Evolutionary conservation across 129 eudicot genomes (phyloP), one percentile per base, ranked within the genome.

Genomic region (Artemisia argyi): DNA sequence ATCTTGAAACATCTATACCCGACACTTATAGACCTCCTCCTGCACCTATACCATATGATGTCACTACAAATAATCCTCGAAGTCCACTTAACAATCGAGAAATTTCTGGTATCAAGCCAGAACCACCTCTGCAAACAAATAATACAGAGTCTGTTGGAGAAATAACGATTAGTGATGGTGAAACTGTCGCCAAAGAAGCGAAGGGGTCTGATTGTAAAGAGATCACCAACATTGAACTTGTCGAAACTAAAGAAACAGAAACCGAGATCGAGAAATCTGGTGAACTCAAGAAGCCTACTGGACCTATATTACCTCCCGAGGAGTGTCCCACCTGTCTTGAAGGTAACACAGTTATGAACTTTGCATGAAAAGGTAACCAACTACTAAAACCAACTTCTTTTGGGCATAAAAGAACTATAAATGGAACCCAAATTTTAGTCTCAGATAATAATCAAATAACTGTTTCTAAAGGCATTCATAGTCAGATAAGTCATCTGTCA

Each of bases 291-390:
- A 94, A 88, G 80, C 79, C 93, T 35, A 81, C 15, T 47, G 86
- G 88, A 73, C 83, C 85, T 46, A 50, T 79, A 30, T 74, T 80
- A 46, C 78, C 80, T 17, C 82, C 85, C 4, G 92, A 87, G 55
- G 99, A 89, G 76, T 94, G 99, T 73, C 99, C 99, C 54, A 94
- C 82, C 42, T 94, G 99, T 71, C 96, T 94, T 62, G 99, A 94
- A 90, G 99, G 99, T 94, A 75, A 80, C 18, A 19, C 46, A 39
- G 46, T 39, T 39, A 39, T 39, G 1, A 39, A 39, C 46, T 39
- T 39, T 39, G 46, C 46, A 39, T 35, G 9, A 35, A 16, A n/a
- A n/a, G 48, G 19, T 61, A 24, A 61, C 35, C 11, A 32, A 28
- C 47, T 61, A 39, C 46, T 39, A 39, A 39, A 39, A 39, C 46